phyloP scores from a whole-genome alignment of 805 yeast species.

The Grigorovia jiainica region DNA sequence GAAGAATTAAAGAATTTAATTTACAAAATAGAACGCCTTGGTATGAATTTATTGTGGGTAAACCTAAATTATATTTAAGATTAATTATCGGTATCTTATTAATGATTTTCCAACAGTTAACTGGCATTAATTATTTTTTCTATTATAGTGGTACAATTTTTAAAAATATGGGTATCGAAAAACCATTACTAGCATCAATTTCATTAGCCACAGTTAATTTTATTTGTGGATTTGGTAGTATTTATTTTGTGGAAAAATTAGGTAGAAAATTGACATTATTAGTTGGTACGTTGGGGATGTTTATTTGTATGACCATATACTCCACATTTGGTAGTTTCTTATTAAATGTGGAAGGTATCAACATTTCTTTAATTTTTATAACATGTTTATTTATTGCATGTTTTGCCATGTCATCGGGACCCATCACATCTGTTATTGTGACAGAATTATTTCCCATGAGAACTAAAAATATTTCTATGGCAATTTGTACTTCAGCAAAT shows the following conservation, averaged over 20 bases:
- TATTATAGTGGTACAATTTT: constrained; percentile 59
- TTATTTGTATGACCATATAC: constrained; percentile 47
- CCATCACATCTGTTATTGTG: constrained; percentile 55
- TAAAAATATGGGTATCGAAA: constrained; percentile 46
- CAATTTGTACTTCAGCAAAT: constrained; percentile 54
- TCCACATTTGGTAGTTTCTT: constrained; percentile 50
- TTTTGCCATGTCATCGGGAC: constrained; percentile 74
- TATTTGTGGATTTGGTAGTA: constrained; percentile 43
- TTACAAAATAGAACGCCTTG: neutral
- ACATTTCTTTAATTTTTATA: constrained; percentile 53
- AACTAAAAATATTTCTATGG: constrained; percentile 51
- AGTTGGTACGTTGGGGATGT: constrained; percentile 45
- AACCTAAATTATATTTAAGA: constrained; percentile 44
- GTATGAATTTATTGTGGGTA: constrained; percentile 48
- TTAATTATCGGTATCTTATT: constrained; percentile 48
- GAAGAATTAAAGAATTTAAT: neutral
- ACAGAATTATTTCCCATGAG: constrained; percentile 62
- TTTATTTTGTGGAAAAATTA: constrained; percentile 42
- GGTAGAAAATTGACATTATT: constrained; percentile 47
- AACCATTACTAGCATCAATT: constrained; percentile 53
- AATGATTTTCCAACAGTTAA: constrained; percentile 53
- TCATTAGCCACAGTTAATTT: constrained; percentile 49
- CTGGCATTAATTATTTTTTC: constrained; percentile 59
- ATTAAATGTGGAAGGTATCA: constrained; percentile 37
- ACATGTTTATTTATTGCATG: constrained; percentile 56